Evolutionary conservation across 1,284 basidiomycete genomes (phyloP).

Genomic region (Tilletia indica): DNA sequence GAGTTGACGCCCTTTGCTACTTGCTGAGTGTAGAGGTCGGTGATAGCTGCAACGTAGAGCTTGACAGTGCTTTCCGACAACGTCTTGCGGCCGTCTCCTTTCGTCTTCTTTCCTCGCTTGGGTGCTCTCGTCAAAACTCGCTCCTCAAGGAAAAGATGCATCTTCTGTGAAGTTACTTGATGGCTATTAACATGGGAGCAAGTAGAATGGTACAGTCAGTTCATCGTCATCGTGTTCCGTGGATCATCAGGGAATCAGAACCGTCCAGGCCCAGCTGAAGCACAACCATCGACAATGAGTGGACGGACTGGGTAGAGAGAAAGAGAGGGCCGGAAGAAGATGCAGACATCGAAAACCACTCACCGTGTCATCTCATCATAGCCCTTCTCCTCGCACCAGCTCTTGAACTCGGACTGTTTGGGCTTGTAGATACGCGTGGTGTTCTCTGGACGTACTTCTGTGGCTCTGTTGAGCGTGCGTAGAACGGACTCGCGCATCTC

Average conservation of each 20-base stretch:
- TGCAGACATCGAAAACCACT: too few relatives aligned
- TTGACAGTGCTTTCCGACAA: neutral
- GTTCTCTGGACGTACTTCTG: neutral
- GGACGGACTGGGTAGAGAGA: too few relatives aligned
- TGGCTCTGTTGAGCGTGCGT: neutral
- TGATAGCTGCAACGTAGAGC: conserved; percentile 3
- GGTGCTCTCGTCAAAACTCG: neutral
- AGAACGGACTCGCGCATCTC: neutral
- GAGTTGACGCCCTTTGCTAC: neutral
- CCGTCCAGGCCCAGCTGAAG: neutral
- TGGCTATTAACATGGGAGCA: neutral
- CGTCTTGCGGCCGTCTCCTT: neutral
- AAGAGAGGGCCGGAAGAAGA: too few relatives aligned
- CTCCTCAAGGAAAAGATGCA: neutral
- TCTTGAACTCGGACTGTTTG: neutral
- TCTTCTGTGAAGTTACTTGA: neutral
- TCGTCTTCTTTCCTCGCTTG: neutral
- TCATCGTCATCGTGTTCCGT: too few relatives aligned
- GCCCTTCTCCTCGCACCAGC: neutral
- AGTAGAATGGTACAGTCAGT: too few relatives aligned
- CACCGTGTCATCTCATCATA: conserved; percentile 8
- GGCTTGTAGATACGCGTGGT: neutral
- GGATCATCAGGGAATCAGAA: neutral
- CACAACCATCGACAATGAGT: neutral
- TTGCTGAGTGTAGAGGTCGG: neutral